Conservation (phyloP, 352 stramenopile species). For the Globisporangium spinosum region DNA sequence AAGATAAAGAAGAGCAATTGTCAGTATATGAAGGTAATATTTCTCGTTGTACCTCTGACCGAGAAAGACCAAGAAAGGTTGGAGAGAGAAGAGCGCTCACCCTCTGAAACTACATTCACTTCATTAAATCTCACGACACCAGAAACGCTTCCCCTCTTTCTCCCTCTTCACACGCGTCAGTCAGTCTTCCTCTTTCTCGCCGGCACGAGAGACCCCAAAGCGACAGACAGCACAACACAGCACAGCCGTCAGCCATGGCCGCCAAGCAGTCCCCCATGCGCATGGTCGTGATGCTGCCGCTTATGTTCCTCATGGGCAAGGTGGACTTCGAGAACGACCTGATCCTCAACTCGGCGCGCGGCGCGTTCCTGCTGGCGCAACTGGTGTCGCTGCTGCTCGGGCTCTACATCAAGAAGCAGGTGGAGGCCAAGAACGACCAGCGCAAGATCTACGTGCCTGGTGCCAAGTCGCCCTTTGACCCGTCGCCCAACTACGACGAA, state of each 20-base stretch:
- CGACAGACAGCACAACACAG: too few species aligned
- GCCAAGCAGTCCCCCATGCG: slow-evolving; percentile 70
- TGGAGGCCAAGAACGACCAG: slow-evolving; percentile 71
- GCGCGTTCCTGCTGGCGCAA: slow-evolving; percentile 62
- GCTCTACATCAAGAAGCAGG: slow-evolving; percentile 70
- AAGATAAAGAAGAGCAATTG: too few species aligned
- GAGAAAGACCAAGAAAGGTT: too few species aligned
- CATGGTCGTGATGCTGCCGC: slow-evolving; percentile 81
- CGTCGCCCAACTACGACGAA: slow-evolving; percentile 71
- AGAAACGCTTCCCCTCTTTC: too few species aligned
- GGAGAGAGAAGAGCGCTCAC: too few species aligned
- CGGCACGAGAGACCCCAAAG: background rate
- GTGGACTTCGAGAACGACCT: slow-evolving; percentile 78
- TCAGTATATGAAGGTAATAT: too few species aligned
- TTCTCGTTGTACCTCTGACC: too few species aligned
- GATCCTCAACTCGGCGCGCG: slow-evolving; percentile 61
- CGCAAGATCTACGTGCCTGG: slow-evolving; percentile 77
- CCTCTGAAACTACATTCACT: too few species aligned
- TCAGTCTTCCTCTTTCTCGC: background rate
- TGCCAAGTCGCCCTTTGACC: slow-evolving; percentile 74
- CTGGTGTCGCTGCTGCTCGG: slow-evolving; percentile 52
- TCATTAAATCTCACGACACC: too few species aligned
- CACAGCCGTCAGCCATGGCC: slow-evolving; percentile 22
- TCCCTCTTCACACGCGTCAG: background rate
- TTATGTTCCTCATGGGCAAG: slow-evolving; percentile 87